Evolutionary conservation across 805 yeast genomes (phyloP), one percentile per base, ranked within the genome.

Genomic region (Yarrowia yakushimensis): DNA sequence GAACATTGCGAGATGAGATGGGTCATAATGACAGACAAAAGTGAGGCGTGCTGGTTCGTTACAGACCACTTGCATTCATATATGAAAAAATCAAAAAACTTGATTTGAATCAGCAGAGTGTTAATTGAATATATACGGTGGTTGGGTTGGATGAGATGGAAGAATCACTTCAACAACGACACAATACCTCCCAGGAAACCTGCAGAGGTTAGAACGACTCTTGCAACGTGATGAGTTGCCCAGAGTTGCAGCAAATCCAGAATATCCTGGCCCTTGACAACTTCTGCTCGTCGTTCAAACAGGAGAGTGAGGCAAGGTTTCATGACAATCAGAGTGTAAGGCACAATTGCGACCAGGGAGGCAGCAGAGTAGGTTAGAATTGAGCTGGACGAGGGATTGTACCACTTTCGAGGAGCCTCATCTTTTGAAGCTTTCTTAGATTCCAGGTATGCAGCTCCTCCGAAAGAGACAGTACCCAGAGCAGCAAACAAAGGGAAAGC

Each of bases 201-300:
- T 7, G 27, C 25, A 8, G 20, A 3, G 4, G 59, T 52, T 2
- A 52, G 11, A 1, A 52, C 27, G 1, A 52, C 59, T 25, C 59
- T 34, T 9, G 23, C 59, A 3, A 52, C 12, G 13, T 52, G 59
- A 6, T 52, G 59, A 6, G 43, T 25, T 9, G 59, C 42, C 59
- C 59, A 52, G 10, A 52, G 43, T 11, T 36, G 5, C 8, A 52
- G 9, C 39, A 52, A 10, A 18, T 52, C 59, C 33, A 9, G n/a
- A 11, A 52, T 23, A 13, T 52, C 43, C 43, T 52, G 34, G 10
- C 59, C 59, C 59, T 52, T 52, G 34, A 36, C 43, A 4, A 25
- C 43, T 15, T 34, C 43, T 8, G 5, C 31, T 8, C 22, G 22
- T 17, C 36, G n/a, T 3, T 31, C 59, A 36, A 52, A 52, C 43